Evolutionary conservation across 2,329 filamentous ascomycete species (phyloP).

Genomic region (Beauveria scarabaeidicola): DNA sequence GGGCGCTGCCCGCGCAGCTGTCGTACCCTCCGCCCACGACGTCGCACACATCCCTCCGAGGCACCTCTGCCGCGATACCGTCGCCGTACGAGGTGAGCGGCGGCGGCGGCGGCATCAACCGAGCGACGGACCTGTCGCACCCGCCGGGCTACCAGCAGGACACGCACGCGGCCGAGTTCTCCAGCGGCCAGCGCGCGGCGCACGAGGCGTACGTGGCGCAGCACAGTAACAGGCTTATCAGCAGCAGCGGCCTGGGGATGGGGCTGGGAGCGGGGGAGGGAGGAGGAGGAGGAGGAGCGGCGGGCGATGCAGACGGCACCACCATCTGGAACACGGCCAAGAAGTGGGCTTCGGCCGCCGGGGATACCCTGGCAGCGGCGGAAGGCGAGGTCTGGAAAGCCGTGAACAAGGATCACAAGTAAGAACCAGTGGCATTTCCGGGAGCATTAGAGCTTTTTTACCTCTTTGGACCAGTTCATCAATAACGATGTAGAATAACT

Average conservation of each 20-base stretch:
- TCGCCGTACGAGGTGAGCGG: slow-evolving; percentile 1
- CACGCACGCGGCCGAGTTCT: slow-evolving; percentile 42
- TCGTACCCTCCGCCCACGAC: background rate
- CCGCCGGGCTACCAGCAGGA: slow-evolving; percentile 52
- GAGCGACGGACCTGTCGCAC: slow-evolving; percentile 30
- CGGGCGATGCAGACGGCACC: slow-evolving; percentile 41
- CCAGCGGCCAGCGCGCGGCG: slow-evolving; percentile 36
- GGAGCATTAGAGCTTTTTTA: slow-evolving; percentile 6
- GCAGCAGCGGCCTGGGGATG: slow-evolving; percentile 14
- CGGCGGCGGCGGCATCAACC: slow-evolving; percentile 14
- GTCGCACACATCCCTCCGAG: slow-evolving; percentile 15
- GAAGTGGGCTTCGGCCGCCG: slow-evolving; percentile 49
- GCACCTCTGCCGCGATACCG: slow-evolving; percentile 29
- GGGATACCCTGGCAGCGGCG: slow-evolving; percentile 47
- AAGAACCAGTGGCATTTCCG: background rate
- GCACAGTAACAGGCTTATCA: slow-evolving; percentile 5
- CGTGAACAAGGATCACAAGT: slow-evolving; percentile 47
- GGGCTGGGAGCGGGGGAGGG: no score
- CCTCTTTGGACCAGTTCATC: no score
- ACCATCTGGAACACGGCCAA: slow-evolving; percentile 19
- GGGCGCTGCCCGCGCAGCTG: slow-evolving; percentile 29
- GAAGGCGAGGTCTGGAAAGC: slow-evolving; percentile 56
- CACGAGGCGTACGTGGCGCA: slow-evolving; percentile 26
- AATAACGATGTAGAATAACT: no score
- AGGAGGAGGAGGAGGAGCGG: slow-evolving; percentile 17